phyloP scores from a whole-genome alignment of 345 rosid genomes.

The Combretum micranthum region DNA sequence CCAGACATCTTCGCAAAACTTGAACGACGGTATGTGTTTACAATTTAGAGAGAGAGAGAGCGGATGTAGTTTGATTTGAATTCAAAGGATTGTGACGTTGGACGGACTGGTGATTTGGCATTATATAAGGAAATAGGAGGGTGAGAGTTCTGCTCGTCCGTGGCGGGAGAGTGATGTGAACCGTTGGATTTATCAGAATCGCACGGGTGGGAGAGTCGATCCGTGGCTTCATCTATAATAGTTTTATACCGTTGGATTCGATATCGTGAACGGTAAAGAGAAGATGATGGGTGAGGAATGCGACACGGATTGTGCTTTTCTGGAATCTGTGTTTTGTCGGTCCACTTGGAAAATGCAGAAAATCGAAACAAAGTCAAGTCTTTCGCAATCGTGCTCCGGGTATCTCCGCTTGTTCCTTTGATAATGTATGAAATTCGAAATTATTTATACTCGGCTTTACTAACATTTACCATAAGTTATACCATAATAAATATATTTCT shows the following conservation, averaged over 20 bases:
- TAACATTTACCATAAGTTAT: too few relatives aligned
- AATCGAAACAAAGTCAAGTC: too few relatives aligned
- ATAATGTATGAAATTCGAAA: not conserved
- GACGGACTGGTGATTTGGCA: not conserved
- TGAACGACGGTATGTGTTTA: too few relatives aligned
- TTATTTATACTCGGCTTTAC: too few relatives aligned
- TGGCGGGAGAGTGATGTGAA: not conserved
- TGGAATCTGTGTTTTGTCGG: not conserved
- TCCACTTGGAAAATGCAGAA: too few relatives aligned
- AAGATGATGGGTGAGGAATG: not conserved
- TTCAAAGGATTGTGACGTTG: not conserved
- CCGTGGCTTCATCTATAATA: not conserved
- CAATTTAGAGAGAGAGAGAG: not conserved
- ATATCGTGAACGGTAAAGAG: not conserved
- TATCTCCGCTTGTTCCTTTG: too few relatives aligned
- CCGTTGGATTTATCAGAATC: not conserved
- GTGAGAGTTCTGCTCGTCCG: too few relatives aligned
- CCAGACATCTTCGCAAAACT: slow-evolving; percentile 31
- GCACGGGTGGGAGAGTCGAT: slow-evolving; percentile 1
- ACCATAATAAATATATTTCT: too few relatives aligned
- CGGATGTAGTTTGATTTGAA: not conserved
- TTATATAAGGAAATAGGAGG: not conserved
- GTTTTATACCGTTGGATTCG: slow-evolving; percentile 1
- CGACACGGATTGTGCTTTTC: slow-evolving; percentile 7
- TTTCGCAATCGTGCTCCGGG: too few relatives aligned